Percentiles rank a stretch among this genome's conserved stretches.
Evolutionary conservation across 2,329 filamentous ascomycete genomes (phyloP).

Genomic region (Drechmeria coniospora): DNA sequence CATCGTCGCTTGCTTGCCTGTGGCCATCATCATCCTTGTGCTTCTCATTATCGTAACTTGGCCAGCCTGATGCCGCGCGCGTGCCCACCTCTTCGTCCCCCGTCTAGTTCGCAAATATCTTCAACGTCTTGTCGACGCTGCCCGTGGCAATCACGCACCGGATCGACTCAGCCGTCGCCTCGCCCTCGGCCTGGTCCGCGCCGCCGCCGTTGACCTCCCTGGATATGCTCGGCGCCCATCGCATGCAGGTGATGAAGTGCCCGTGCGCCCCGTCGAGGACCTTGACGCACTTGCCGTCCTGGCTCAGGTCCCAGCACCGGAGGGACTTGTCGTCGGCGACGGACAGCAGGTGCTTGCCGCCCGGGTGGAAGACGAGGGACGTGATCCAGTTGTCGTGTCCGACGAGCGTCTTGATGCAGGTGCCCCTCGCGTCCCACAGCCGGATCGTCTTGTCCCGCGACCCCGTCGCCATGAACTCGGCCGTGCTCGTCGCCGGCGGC

Average conservation of each 20-base stretch:
- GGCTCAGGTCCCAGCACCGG: slow-evolving; percentile 82
- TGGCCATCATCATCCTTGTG: neutral
- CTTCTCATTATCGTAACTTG: neutral
- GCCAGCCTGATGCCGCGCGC: neutral
- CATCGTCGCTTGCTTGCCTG: too few species aligned
- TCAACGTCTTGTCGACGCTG: slow-evolving; percentile 66
- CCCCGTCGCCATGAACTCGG: slow-evolving; percentile 82
- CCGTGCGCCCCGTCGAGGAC: slow-evolving; percentile 61
- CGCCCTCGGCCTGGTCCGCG: slow-evolving; percentile 9
- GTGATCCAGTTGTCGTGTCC: slow-evolving; percentile 95
- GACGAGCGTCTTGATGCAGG: slow-evolving; percentile 65
- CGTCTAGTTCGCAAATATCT: slow-evolving; percentile 52
- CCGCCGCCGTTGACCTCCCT: slow-evolving; percentile 6
- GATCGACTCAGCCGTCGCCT: slow-evolving; percentile 43
- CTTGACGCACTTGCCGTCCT: slow-evolving; percentile 84
- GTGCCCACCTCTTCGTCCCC: neutral
- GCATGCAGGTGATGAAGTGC: slow-evolving; percentile 72
- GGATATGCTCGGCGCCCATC: slow-evolving; percentile 58
- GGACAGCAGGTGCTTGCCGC: slow-evolving; percentile 77
- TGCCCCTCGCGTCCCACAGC: slow-evolving; percentile 76
- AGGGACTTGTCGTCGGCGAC: slow-evolving; percentile 84
- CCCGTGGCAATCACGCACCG: slow-evolving; percentile 78
- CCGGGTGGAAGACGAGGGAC: slow-evolving; percentile 74
- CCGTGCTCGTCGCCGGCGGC: slow-evolving; percentile 55
- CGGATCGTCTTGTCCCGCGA: slow-evolving; percentile 82